A percentile compares a stretch with the other conserved stretches of the same genome.
phyloP scores from a whole-genome alignment of 768 basidiomycete species.

The Suillus weaverae region DNA sequence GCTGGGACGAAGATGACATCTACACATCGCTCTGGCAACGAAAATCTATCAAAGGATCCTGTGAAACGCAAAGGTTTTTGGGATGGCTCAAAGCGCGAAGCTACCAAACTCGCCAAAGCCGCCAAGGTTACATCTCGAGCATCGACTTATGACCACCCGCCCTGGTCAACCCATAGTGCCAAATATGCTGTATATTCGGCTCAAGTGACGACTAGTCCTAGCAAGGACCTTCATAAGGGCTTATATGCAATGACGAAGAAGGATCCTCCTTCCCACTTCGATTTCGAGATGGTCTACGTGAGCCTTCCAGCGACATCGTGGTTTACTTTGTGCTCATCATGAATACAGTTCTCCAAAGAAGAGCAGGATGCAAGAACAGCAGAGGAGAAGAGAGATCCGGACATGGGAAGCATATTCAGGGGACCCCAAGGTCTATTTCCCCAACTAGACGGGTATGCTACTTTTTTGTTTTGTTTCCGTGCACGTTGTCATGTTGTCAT shows the following conservation, averaged over 20 bases:
- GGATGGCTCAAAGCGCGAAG: neutral
- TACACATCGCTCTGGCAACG: constrained; percentile 19
- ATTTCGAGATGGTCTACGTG: constrained; percentile 81
- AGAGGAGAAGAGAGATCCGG: constrained; percentile 56
- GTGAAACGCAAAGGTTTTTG: constrained; percentile 9
- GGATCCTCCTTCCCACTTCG: constrained; percentile 70
- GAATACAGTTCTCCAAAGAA: constrained; percentile 64
- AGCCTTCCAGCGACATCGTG: constrained; percentile 21
- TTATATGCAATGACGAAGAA: constrained; percentile 89
- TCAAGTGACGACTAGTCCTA: constrained; percentile 53
- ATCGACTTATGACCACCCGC: neutral
- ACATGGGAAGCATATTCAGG: constrained; percentile 72
- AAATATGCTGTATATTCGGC: constrained; percentile 22
- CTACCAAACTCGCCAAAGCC: neutral
- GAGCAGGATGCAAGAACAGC: constrained; percentile 68
- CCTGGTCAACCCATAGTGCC: neutral
- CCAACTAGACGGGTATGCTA: constrained; percentile 68
- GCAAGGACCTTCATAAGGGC: constrained; percentile 62
- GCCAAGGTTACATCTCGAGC: neutral
- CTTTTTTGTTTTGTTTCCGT: neutral
- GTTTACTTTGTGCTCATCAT: neutral
- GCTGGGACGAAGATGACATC: constrained; percentile 58
- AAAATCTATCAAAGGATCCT: constrained; percentile 1
- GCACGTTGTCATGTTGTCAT: constrained; percentile 7
- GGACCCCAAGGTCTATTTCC: constrained; percentile 67